These are phyloP conservation scores for Pyrenula massariospora DNA, from an alignment of 495 filamentous ascomycete genomes.

Conservation along the genomic window DNA sequence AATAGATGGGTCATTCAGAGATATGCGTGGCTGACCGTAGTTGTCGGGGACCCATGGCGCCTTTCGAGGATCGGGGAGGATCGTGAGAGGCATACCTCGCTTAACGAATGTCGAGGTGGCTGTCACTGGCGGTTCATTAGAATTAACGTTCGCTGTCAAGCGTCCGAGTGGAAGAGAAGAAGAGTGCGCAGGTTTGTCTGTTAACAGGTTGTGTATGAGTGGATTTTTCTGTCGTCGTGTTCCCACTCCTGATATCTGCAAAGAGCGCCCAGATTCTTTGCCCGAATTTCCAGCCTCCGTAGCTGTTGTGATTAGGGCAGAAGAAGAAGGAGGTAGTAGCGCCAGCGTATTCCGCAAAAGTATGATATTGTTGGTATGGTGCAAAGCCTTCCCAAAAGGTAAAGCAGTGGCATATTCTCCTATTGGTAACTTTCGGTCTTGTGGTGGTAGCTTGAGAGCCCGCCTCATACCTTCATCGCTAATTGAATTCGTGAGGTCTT, in stretches of 20 bases:
- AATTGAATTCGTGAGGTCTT: constrained; percentile 36
- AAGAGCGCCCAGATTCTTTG: constrained; percentile 22
- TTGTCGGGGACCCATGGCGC: constrained; percentile 55
- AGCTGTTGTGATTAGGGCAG: constrained; percentile 78
- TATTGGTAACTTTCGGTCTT: constrained; percentile 1
- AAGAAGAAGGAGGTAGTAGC: constrained; percentile 75
- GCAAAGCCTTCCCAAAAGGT: background rate
- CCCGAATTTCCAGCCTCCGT: constrained; percentile 63
- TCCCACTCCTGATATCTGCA: constrained; percentile 50
- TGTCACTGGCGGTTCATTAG: constrained; percentile 16
- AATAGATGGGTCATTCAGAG: constrained; percentile 65
- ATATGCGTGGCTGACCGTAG: constrained; percentile 36
- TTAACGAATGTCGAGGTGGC: constrained; percentile 72
- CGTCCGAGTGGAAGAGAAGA: constrained; percentile 72
- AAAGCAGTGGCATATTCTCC: background rate
- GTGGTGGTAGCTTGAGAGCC: background rate
- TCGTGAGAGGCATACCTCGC: constrained; percentile 76
- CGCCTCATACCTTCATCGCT: background rate
- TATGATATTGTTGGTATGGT: constrained; percentile 62
- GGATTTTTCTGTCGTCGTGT: constrained; percentile 76
- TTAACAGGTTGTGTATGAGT: constrained; percentile 91
- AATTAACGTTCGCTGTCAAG: constrained; percentile 21
- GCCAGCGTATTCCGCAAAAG: constrained; percentile 55
- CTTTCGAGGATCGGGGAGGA: constrained; percentile 58
- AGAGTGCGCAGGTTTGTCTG: constrained; percentile 84